phyloP scores from a whole-genome alignment of 805 yeast species.

The Candida chilensis region DNA sequence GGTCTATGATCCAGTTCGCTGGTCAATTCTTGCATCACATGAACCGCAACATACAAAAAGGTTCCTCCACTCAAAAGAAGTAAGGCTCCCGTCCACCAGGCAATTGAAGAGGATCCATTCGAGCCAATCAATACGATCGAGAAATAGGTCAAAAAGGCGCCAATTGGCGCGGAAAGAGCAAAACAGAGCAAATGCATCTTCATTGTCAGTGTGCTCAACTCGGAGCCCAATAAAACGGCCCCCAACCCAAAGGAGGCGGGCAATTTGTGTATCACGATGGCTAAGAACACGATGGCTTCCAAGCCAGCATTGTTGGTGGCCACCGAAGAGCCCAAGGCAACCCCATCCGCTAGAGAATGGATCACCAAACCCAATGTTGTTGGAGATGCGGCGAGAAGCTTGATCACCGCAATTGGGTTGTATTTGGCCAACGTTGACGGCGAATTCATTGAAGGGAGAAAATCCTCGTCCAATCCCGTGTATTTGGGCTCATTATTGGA shows the following conservation, averaged over 20 bases:
- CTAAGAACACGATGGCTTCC: slow-evolving; percentile 39
- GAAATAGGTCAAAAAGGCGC: slow-evolving; percentile 43
- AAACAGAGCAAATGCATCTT: slow-evolving; percentile 42
- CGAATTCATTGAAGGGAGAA: background rate
- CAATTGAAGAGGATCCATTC: slow-evolving; percentile 10
- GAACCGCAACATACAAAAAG: slow-evolving; percentile 61
- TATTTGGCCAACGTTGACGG: background rate
- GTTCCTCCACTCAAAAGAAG: slow-evolving; percentile 65
- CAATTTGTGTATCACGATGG: slow-evolving; percentile 61
- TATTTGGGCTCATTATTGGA: background rate
- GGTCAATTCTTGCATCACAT: slow-evolving; percentile 37
- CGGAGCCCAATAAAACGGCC: slow-evolving; percentile 37
- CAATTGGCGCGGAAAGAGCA: slow-evolving; percentile 51
- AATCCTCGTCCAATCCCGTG: background rate
- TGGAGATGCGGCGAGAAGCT: slow-evolving; percentile 28
- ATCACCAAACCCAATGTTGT: slow-evolving; percentile 54
- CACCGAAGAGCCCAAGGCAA: slow-evolving; percentile 58
- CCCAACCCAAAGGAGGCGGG: slow-evolving; percentile 68
- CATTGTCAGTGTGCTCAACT: slow-evolving; percentile 18
- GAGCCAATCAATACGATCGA: slow-evolving; percentile 18
- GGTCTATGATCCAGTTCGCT: slow-evolving; percentile 2
- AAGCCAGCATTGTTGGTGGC: slow-evolving; percentile 25
- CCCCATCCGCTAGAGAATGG: slow-evolving; percentile 67
- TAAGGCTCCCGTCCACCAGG: slow-evolving; percentile 42
- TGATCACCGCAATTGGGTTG: slow-evolving; percentile 2